Evolutionary conservation across 768 basidiomycete genomes (phyloP).

Genomic region (Hygrophoropsis aurantiaca): DNA sequence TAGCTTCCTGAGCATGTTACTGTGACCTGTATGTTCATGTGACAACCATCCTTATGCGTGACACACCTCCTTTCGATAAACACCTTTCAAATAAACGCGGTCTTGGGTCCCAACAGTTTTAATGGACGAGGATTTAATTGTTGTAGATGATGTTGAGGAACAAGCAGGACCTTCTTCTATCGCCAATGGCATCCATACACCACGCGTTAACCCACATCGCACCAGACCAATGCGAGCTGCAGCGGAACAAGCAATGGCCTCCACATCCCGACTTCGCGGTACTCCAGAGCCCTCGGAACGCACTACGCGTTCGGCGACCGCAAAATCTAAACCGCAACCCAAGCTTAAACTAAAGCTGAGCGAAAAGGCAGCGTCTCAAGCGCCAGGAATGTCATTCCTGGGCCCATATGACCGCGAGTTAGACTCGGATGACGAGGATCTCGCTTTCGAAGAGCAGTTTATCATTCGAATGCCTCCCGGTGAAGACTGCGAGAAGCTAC

Average conservation of each 20-base stretch:
- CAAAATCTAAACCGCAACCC: constrained; percentile 54
- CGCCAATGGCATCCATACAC: constrained; percentile 23
- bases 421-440: constrained; percentile 92
- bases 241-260: constrained; percentile 35
- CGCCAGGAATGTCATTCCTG: constrained; percentile 84
- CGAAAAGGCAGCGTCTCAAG: constrained; percentile 77
- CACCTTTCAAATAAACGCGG: neutral
- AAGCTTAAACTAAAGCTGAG: constrained; percentile 89
- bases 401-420: constrained; percentile 93
- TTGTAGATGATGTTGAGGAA: constrained; percentile 58
- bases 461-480: constrained; percentile 87
- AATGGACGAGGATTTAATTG: constrained; percentile 64
- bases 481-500: constrained; percentile 74
- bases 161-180: constrained; percentile 37
- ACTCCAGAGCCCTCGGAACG: constrained; percentile 42
- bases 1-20: too few species aligned
- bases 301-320: constrained; percentile 55
- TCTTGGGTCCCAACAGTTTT: constrained; percentile 1
- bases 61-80: constrained; percentile 2
- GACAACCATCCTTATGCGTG: constrained; percentile 16
- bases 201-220: constrained; percentile 18
- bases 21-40: neutral
- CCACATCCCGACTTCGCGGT: constrained; percentile 29
- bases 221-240: constrained; percentile 32
- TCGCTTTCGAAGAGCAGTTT: constrained; percentile 97